Base-by-base conservation (phyloP, 2,329 filamentous ascomycete genomes). In the Nigrograna mackinnonii region DNA sequence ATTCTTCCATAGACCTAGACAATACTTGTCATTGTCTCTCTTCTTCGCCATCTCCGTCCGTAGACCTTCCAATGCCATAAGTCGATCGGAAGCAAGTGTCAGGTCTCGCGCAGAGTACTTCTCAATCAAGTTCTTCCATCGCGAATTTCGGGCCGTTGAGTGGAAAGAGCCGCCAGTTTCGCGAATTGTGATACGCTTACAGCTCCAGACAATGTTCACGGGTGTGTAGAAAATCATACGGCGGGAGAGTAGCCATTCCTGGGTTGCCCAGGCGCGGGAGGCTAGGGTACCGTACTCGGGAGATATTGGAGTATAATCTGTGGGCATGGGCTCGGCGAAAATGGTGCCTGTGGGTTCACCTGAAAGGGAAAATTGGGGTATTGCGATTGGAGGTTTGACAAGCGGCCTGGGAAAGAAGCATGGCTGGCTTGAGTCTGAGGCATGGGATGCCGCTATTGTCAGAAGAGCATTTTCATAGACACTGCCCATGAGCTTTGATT, bases 41-140 rank as follows among this genome's bases (percentile, higher is more conserved):
- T 41, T 49, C 35, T 46, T 52, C 13, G 33, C 35, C 44, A 45
- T 37, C 18, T 58, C 11, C 69, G 72, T 57, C 78, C 76, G 50
- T 78, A 79, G 18, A 72, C 69, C 4, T 54, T 55, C 45, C 2
- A 58, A 45, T 16, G 55, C 55, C 26, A 58, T 43, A 7, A 57
- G 49, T 5, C 53, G 47, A 34, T 58, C 55, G 9, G 37, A 46
- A 6, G 44, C 36, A 35, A 39, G 18, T 13, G 34, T 38, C 17
- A 37, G 35, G 5, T 22, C 21, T 4, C 52, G 45, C 4, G 46
- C 46, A 26, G 50, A 52, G 36, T 57, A 57, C 32, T 48, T 46
- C 35, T 54, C 53, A 13, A 54, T 37, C 16, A 57, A 47, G 34
- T 46, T 43, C 22, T 57, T 57, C 55, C 54, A 59, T 32, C 46